phyloP scores from a whole-genome alignment of 2,329 filamentous ascomycete species.

The Dendryphion nanum region DNA sequence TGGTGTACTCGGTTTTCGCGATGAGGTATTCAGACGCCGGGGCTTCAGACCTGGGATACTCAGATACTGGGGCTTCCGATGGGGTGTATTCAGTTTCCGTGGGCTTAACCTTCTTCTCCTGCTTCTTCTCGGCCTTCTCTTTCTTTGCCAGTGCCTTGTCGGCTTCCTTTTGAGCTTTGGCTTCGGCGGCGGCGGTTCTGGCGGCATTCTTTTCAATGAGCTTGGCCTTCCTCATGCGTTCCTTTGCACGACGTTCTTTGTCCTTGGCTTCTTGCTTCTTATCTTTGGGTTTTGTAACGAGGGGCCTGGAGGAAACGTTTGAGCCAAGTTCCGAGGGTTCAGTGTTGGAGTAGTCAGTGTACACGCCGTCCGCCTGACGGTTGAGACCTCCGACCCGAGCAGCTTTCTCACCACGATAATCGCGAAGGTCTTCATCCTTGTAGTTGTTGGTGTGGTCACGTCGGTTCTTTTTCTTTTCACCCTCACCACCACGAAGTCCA shows the following conservation, averaged over 20 bases:
- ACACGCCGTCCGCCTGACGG: constrained; percentile 71
- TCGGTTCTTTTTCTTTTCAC: constrained; percentile 52
- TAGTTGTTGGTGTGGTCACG: constrained; percentile 54
- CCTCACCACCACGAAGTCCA: constrained; percentile 42
- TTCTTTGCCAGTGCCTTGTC: constrained; percentile 35
- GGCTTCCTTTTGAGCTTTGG: constrained; percentile 46
- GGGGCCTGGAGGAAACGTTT: constrained; percentile 41
- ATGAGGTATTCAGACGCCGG: constrained; percentile 7
- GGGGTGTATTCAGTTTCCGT: constrained; percentile 20
- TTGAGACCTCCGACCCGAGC: constrained; percentile 90
- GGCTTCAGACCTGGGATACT: constrained; percentile 17
- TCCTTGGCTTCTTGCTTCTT: constrained; percentile 39
- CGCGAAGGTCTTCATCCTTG: constrained; percentile 63
- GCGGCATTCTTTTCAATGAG: constrained; percentile 38
- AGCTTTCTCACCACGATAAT: constrained; percentile 82
- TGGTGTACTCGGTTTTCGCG: constrained; percentile 7
- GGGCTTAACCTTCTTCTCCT: constrained; percentile 31
- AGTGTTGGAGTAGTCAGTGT: constrained; percentile 75
- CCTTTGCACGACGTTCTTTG: constrained; percentile 45
- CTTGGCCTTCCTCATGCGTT: constrained; percentile 51
- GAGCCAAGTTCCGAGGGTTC: constrained; percentile 59
- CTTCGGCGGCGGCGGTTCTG: constrained; percentile 32
- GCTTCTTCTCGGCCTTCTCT: constrained; percentile 43
- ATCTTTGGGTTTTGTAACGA: constrained; percentile 38
- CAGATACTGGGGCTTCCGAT: constrained; percentile 22